A percentile compares a stretch with the other conserved stretches of the same genome.
Evolutionary conservation across 192 early-diverging fungal species (phyloP).

Genomic region (Allomyces arbusculus): DNA sequence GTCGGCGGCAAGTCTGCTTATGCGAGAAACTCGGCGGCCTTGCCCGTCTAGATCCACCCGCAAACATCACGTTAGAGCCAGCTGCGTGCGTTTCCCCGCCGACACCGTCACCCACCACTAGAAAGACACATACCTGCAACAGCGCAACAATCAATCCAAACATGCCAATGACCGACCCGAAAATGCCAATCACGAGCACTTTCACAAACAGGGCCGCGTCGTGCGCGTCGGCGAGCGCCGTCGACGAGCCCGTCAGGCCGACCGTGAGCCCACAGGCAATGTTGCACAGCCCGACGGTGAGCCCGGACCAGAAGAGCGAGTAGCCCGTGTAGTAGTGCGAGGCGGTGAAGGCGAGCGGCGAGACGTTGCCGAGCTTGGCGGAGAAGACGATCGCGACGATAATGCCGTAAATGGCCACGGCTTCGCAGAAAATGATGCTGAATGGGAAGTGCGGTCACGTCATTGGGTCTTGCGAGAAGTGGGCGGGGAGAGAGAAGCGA

Average conservation of each 20-base stretch:
- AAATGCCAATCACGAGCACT: conserved; percentile 91
- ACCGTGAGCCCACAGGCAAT: conserved; percentile 83
- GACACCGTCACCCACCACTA: too few species aligned
- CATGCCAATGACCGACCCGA: conserved; percentile 83
- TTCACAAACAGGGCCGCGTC: conserved; percentile 91
- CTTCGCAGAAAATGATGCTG: conserved; percentile 97
- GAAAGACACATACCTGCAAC: conserved; percentile 20
- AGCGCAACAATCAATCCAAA: conserved; percentile 94
- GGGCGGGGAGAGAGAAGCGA: conserved; percentile 1
- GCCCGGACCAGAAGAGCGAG: conserved; percentile 85
- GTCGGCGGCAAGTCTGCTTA: background rate
- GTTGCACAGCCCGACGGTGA: conserved; percentile 87
- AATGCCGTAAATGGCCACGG: conserved; percentile 95
- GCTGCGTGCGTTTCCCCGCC: too few species aligned
- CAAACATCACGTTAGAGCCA: too few species aligned
- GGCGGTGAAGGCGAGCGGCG: conserved; percentile 15
- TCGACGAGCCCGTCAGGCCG: conserved; percentile 78
- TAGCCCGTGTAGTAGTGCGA: conserved; percentile 70
- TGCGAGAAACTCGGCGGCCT: conserved; percentile 21
- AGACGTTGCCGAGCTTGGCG: conserved; percentile 49
- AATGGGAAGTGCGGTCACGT: background rate
- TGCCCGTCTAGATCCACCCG: conserved; percentile 9
- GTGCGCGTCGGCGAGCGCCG: conserved; percentile 88
- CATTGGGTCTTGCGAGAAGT: too few species aligned
- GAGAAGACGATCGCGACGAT: conserved; percentile 97